A percentile compares a stretch with the other conserved stretches of the same genome.
Evolutionary conservation across 2,329 filamentous ascomycete genomes (phyloP).

Genomic region (Hysterium pulicare): DNA sequence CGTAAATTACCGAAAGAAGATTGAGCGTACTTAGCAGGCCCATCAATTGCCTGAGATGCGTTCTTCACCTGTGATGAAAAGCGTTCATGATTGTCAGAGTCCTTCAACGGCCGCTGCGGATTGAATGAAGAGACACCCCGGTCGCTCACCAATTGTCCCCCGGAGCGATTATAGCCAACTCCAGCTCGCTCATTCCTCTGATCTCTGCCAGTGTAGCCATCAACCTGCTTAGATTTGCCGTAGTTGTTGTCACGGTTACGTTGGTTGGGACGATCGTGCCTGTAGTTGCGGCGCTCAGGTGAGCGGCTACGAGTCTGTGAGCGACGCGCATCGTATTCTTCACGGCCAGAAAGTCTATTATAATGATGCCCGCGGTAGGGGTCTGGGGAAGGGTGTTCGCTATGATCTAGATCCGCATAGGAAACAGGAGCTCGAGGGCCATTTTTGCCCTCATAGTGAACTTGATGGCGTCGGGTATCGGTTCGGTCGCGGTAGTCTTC

Average conservation of each 20-base stretch:
- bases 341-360: conserved; percentile 21
- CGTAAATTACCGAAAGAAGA: neutral
- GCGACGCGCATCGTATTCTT: conserved; percentile 43
- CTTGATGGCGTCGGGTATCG: conserved; percentile 60
- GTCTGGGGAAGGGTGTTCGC: conserved; percentile 3
- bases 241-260: conserved; percentile 11
- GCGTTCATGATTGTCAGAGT: conserved; percentile 67
- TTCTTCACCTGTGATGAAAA: conserved; percentile 46
- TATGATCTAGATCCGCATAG: conserved; percentile 52
- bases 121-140: conserved; percentile 58
- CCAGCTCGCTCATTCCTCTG: neutral
- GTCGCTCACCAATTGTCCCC: conserved; percentile 62
- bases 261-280: conserved; percentile 4
- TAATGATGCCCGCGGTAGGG: neutral
- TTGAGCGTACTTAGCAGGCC: neutral
- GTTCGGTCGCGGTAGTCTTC: conserved; percentile 56
- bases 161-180: conserved; percentile 48
- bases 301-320: conserved; percentile 16
- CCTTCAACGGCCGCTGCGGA: conserved; percentile 47
- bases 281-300: neutral
- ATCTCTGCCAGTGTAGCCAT: neutral
- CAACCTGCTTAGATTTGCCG: conserved; percentile 2
- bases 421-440: conserved; percentile 40
- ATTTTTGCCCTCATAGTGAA: conserved; percentile 57
- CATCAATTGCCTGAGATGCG: neutral